A percentile compares a stretch with the other conserved stretches of the same genome.
These are phyloP conservation scores for Dipteronia sinensis DNA, from an alignment of 345 rosid genomes.

Conservation along the genomic window DNA sequence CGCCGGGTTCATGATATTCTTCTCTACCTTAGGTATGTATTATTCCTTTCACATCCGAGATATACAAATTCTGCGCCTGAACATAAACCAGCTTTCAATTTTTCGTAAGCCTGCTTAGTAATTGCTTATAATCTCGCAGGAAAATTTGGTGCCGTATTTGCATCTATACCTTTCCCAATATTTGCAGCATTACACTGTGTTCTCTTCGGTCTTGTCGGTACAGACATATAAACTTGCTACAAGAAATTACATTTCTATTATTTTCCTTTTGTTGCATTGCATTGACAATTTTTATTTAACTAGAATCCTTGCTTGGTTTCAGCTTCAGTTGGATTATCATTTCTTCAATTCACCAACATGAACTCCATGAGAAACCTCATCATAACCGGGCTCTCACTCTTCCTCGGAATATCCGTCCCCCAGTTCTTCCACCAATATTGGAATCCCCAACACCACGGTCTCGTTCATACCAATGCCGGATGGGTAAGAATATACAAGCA, in stretches of 20 bases:
- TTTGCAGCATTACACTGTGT: slow-evolving; percentile 88
- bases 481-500: slow-evolving; percentile 49
- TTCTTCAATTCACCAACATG: slow-evolving; percentile 98
- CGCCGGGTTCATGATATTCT: slow-evolving; percentile 97
- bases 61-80: slow-evolving; percentile 24
- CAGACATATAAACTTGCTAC: slow-evolving; percentile 10
- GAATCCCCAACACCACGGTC: slow-evolving; percentile 60
- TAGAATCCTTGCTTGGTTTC: slow-evolving; percentile 16
- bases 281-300: no score
- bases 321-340: slow-evolving; percentile 93
- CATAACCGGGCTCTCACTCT: slow-evolving; percentile 79
- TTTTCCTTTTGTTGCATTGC: neutral
- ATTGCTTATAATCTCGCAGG: slow-evolving; percentile 43
- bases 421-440: slow-evolving; percentile 79
- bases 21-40: slow-evolving; percentile 70
- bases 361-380: slow-evolving; percentile 89
- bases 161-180: slow-evolving; percentile 91
- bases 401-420: slow-evolving; percentile 86
- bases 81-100: neutral
- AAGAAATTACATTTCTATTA: neutral
- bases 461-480: slow-evolving; percentile 78
- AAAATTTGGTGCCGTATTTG: slow-evolving; percentile 96
- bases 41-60: no score
- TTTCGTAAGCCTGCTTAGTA: neutral
- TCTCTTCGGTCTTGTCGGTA: slow-evolving; percentile 89